These are phyloP conservation scores for Pyrenula aspistea DNA, from an alignment of 495 filamentous ascomycete genomes.

Conservation along the genomic window DNA sequence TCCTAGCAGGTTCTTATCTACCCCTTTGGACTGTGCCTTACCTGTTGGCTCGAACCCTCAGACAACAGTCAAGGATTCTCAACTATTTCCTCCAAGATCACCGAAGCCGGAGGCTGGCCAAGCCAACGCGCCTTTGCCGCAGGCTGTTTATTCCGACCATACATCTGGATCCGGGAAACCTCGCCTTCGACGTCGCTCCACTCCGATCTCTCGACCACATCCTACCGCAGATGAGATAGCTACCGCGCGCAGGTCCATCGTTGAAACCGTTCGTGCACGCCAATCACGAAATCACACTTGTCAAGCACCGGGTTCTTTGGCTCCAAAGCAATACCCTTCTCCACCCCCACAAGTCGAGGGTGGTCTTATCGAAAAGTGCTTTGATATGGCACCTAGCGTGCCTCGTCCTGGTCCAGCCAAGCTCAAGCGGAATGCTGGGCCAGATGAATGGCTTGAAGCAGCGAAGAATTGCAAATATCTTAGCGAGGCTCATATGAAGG, in stretches of 20 bases:
- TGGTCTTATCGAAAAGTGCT: too few species aligned
- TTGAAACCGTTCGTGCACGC: neutral
- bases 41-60: too few species aligned
- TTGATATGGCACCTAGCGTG: constrained; percentile 44
- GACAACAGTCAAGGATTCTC: too few species aligned
- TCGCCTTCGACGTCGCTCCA: neutral
- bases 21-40: too few species aligned
- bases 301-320: neutral
- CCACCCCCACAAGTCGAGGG: too few species aligned
- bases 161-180: neutral
- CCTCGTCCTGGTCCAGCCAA: constrained; percentile 87
- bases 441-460: constrained; percentile 93
- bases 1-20: too few species aligned
- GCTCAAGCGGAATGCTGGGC: constrained; percentile 64
- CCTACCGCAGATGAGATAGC: neutral
- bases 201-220: neutral
- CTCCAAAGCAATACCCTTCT: neutral
- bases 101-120: too few species aligned
- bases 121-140: too few species aligned
- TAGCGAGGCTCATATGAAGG: constrained; percentile 92
- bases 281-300: neutral
- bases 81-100: too few species aligned
- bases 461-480: constrained; percentile 96
- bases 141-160: too few species aligned
- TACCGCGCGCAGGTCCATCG: neutral